A percentile compares a stretch with the other conserved stretches of the same genome.
Conservation (phyloP, 2,329 filamentous ascomycete species). For the Orbilia blumenaviensis region DNA sequence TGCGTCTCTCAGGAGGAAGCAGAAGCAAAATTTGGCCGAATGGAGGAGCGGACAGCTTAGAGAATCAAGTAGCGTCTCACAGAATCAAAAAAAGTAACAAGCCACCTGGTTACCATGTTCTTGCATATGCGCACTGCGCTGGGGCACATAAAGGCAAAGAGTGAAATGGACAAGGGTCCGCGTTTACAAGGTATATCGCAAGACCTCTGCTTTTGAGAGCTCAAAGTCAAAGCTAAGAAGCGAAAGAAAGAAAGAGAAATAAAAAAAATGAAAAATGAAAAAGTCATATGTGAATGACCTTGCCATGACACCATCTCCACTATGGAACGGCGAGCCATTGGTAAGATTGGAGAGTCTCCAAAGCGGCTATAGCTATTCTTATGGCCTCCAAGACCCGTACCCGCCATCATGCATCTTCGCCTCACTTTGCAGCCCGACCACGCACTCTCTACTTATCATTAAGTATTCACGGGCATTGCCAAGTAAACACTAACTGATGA, state of each 20-base stretch:
- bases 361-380: conserved; percentile 38
- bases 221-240: background rate
- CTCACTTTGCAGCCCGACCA: background rate
- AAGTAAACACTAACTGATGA: too few species aligned
- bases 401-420: conserved; percentile 17
- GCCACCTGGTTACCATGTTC: background rate
- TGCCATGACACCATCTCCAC: conserved; percentile 30
- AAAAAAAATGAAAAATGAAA: conserved; percentile 1
- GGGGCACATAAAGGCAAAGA: background rate
- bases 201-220: background rate
- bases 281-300: conserved; percentile 20
- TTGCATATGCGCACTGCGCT: background rate
- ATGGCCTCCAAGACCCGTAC: conserved; percentile 12
- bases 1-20: background rate
- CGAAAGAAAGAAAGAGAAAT: too few species aligned
- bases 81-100: conserved; percentile 12
- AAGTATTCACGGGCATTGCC: background rate
- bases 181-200: background rate
- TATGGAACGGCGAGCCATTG: conserved; percentile 9
- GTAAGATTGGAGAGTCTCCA: conserved; percentile 11
- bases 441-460: background rate
- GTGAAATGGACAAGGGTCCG: too few species aligned
- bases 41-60: conserved; percentile 9
- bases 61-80: conserved; percentile 32
- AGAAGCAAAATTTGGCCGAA: background rate